Evolutionary conservation across 202 grass and related monocot genomes (phyloP).

Genomic region (Hordeum pubiflorum): DNA sequence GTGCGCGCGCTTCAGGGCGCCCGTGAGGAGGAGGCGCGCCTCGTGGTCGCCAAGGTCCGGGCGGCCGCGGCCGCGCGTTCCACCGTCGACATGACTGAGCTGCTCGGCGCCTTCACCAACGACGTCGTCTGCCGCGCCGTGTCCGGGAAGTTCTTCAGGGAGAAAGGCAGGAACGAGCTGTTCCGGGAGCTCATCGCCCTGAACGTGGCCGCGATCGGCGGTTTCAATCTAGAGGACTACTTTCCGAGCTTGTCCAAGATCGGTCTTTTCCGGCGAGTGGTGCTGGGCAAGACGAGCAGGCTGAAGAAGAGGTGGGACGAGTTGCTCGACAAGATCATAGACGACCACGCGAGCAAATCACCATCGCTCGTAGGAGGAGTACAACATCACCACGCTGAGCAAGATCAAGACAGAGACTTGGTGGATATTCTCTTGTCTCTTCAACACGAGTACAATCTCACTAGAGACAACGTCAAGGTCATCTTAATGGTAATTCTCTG

Average conservation of each 20-base stretch:
- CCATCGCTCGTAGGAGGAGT: background rate
- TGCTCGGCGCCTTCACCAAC: background rate
- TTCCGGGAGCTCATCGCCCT: background rate
- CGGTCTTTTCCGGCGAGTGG: background rate
- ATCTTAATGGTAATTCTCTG: background rate
- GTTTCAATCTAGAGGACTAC: background rate
- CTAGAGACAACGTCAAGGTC: background rate
- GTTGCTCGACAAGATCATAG: background rate
- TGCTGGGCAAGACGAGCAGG: background rate
- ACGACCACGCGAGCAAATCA: background rate
- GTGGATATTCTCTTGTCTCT: background rate
- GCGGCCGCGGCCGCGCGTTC: background rate
- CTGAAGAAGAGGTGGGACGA: background rate
- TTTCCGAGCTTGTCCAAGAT: background rate
- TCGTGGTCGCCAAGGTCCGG: background rate
- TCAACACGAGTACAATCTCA: background rate
- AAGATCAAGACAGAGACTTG: background rate
- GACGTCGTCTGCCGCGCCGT: background rate
- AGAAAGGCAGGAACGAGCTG: background rate
- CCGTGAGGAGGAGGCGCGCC: background rate
- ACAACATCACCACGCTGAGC: background rate
- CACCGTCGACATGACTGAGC: background rate
- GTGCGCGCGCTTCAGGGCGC: background rate
- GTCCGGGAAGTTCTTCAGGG: background rate
- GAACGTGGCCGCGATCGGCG: background rate